Evolutionary conservation across 176 grass and related monocot genomes (phyloP), one percentile per base, ranked within the genome.

Genomic region (Oryza glumipatula): DNA sequence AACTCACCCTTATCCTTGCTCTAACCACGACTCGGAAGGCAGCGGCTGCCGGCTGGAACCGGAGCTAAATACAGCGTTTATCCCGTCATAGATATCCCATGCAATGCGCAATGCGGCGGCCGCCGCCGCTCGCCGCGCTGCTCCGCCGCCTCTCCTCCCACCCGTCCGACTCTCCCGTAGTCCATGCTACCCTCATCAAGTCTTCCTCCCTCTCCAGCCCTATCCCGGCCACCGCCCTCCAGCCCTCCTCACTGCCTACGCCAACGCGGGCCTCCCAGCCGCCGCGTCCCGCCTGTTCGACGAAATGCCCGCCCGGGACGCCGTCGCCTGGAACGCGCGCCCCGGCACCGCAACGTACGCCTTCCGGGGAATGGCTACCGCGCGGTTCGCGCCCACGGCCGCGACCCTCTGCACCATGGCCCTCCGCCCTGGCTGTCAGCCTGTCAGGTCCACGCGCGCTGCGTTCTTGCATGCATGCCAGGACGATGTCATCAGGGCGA

Each of bases 281-380:
- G 66, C 81, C 12, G 92, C 92, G 8, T 74, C 79, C 77, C 69
- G 49, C 48, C 51, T 92, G 74, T 94, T 92, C 82, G 89, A 92
- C 70, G 85, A 89, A 92, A 94, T 94, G 85, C 74, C 92, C 11
- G 44, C 16, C 1, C 70, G 87, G 46, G 89, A 92, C 58, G 23
- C 87, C 30, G 70, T 94, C 70, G 47, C 92, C 2, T 94, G 92
- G 92, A 94, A 94, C 85, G 84, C 63, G 45, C 78, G 78, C 74
- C 36, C 74, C 16, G 65, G 16, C 17, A 68, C 79, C 0, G 89
- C 84, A 9, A 14, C 79, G 8, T 76, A 43, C 72, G 76, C 76
- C 66, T 84, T 91, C 66, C 81, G 76, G 44, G 36, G 61, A 30
- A 91, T 91, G 89, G 65, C 56, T 5, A 68, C 64, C 24, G 64